A percentile compares a stretch with the other conserved stretches of the same genome.
These are phyloP conservation scores for Pseudocercospora fuligena DNA, from an alignment of 2,329 filamentous ascomycete genomes.

Conservation along the genomic window DNA sequence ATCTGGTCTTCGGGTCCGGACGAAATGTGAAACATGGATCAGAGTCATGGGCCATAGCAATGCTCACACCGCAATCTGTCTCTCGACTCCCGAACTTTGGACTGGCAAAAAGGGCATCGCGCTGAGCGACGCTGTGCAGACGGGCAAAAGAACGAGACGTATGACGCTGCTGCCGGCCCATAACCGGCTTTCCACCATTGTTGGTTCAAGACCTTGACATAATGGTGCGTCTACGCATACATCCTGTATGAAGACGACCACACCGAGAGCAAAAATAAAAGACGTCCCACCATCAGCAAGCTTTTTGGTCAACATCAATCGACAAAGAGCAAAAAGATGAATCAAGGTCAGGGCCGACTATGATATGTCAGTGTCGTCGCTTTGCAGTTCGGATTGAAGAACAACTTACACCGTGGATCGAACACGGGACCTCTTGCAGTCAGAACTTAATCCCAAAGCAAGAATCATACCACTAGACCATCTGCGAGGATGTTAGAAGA, in stretches of 20 bases:
- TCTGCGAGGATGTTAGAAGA: neutral
- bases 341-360: neutral
- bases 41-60: neutral
- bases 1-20: constrained; percentile 3
- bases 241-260: no score
- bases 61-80: neutral
- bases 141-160: no score
- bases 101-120: neutral
- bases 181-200: no score
- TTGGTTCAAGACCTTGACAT: no score
- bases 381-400: no score
- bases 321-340: neutral
- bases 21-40: neutral
- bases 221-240: no score
- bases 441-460: constrained; percentile 10
- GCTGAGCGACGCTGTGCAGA: neutral
- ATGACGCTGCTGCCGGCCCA: no score
- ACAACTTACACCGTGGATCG: neutral
- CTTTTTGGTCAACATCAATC: neutral
- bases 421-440: constrained; percentile 16
- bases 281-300: no score
- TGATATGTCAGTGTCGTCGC: neutral
- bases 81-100: neutral
- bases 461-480: constrained; percentile 25
- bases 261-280: no score